A percentile compares a stretch with the other conserved stretches of the same genome.
phyloP scores from a whole-genome alignment of 495 filamentous ascomycete species.

The Melanomma pulvis-pyrius region DNA sequence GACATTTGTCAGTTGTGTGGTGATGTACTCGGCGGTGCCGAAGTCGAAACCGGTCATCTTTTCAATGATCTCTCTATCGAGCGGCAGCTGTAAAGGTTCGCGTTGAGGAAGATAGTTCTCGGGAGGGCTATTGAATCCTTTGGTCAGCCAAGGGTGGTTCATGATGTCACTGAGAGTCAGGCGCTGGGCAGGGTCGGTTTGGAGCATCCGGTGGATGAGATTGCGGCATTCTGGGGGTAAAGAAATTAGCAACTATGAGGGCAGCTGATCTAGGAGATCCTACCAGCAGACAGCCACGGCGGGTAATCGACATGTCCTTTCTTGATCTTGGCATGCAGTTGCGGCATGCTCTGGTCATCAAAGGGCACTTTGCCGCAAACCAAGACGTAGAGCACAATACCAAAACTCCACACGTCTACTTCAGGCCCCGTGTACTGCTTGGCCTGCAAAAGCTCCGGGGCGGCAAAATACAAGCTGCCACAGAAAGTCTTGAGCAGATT shows the following conservation, averaged over 20 bases:
- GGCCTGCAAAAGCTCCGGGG: conserved; percentile 91
- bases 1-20: conserved; percentile 74
- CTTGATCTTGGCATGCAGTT: conserved; percentile 98
- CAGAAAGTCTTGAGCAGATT: conserved; percentile 95
- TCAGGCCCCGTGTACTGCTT: conserved; percentile 94
- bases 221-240: conserved; percentile 91
- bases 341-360: conserved; percentile 99
- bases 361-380: conserved; percentile 99
- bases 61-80: conserved; percentile 80
- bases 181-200: conserved; percentile 87
- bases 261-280: conserved; percentile 38
- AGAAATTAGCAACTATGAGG: conserved; percentile 2
- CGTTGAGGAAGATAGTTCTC: conserved; percentile 87
- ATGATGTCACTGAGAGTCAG: conserved; percentile 90
- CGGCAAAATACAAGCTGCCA: conserved; percentile 96
- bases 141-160: conserved; percentile 96
- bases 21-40: conserved; percentile 80
- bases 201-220: conserved; percentile 93
- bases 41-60: conserved; percentile 99
- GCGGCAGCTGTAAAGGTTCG: conserved; percentile 80
- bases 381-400: conserved; percentile 96
- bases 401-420: conserved; percentile 99
- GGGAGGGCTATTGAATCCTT: conserved; percentile 81
- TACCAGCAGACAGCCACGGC: conserved; percentile 85
- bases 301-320: conserved; percentile 96